Conservation (phyloP, 306 rosid genomes). For the Styphnolobium japonicum region DNA sequence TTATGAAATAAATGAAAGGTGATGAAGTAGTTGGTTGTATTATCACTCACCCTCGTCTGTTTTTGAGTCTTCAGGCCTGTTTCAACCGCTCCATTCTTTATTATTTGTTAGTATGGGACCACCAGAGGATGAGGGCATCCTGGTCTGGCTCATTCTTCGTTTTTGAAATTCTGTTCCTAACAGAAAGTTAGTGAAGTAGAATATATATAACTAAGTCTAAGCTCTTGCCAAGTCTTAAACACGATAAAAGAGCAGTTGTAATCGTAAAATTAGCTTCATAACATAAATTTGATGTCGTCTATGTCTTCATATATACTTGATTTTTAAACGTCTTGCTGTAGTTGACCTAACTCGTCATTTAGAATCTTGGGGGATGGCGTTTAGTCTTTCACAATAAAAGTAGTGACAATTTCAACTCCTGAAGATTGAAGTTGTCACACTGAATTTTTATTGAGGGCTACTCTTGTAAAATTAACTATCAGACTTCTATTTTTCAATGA, state of each 20-base stretch:
- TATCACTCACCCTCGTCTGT: conserved; percentile 12
- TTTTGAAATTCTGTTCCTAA: conserved; percentile 11
- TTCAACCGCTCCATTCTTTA: conserved; percentile 34
- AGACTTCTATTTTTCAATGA: not conserved
- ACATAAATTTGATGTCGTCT: not conserved
- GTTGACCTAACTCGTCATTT: conserved; percentile 15
- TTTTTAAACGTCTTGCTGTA: not conserved
- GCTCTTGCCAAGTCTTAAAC: conserved; percentile 41
- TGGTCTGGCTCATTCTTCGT: conserved; percentile 10
- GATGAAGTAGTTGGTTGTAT: conserved; percentile 34
- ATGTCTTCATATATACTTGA: not conserved
- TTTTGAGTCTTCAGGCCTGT: conserved; percentile 14
- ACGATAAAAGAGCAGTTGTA: conserved; percentile 1
- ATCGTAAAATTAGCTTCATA: conserved; percentile 2
- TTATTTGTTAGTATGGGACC: not conserved
- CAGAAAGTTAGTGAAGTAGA: conserved; percentile 6
- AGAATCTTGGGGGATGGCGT: not conserved
- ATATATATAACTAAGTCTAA: conserved; percentile 28
- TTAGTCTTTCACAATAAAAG: not conserved
- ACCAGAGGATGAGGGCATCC: not conserved
- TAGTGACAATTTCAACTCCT: conserved; percentile 20
- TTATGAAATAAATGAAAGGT: not conserved
- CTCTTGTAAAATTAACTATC: not conserved
- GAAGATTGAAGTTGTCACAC: conserved; percentile 4
- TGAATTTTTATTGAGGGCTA: not conserved